phyloP scores from a whole-genome alignment of 2,329 filamentous ascomycete genomes.

The Colletotrichum sp. region DNA sequence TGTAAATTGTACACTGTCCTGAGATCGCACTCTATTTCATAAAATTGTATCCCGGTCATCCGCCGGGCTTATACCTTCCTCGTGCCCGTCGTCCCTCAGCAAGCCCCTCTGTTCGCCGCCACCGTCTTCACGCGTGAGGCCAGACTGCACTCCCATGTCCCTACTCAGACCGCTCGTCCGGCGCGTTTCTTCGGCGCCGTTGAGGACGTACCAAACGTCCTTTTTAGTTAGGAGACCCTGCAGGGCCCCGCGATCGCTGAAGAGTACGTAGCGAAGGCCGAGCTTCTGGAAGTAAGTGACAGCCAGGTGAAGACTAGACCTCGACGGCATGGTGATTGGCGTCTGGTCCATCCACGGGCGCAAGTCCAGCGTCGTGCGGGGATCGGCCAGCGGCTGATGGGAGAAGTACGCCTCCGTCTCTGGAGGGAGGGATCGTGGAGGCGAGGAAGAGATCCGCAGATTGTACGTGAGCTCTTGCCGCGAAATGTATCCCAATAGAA shows the following conservation, averaged over 20 bases:
- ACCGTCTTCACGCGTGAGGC: constrained; percentile 41
- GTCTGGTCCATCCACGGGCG: constrained; percentile 99
- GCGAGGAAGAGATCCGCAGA: constrained; percentile 65
- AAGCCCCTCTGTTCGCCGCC: constrained; percentile 49
- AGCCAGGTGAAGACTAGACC: constrained; percentile 80
- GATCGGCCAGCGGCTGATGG: constrained; percentile 82
- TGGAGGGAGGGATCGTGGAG: constrained; percentile 63
- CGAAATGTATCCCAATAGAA: constrained; percentile 92
- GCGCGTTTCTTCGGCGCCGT: constrained; percentile 72
- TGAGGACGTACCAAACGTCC: constrained; percentile 92
- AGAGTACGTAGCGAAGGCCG: constrained; percentile 87
- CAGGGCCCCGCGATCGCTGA: constrained; percentile 80
- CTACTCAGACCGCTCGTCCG: constrained; percentile 37
- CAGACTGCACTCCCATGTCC: constrained; percentile 34
- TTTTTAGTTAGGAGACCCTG: constrained; percentile 95
- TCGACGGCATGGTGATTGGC: constrained; percentile 84
- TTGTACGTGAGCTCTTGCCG: constrained; percentile 88
- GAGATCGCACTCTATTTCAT: constrained; percentile 4
- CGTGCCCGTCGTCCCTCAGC: constrained; percentile 39
- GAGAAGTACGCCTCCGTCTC: constrained; percentile 85
- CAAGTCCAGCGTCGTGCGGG: constrained; percentile 80
- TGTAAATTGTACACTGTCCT: background rate
- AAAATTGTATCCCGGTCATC: constrained; percentile 18
- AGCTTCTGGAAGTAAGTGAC: constrained; percentile 95
- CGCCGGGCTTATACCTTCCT: constrained; percentile 32